Evolutionary conservation across 2,329 filamentous ascomycete species (phyloP), one percentile per base, ranked within the genome.

Genomic region (Erysiphe pisi): DNA sequence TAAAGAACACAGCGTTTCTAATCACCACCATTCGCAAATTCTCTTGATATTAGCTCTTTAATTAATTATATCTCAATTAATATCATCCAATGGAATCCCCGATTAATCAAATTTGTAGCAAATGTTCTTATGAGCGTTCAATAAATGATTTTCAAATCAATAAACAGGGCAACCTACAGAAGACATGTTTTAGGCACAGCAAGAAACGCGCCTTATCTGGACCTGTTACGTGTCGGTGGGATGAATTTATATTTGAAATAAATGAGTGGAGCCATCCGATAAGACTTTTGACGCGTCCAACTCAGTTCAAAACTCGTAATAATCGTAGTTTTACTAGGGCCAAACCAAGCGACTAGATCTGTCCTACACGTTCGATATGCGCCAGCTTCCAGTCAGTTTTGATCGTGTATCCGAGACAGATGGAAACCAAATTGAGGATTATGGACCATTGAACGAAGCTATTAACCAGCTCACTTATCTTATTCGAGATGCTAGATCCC

Each of bases 401-500:
- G 36, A 40, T 40, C 36, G 9, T 40, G 9, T 40, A 9, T 40
- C 36, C 36, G 36, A 40, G 36, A 40, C 36, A 40, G 36, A 40
- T 40, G 36, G 36, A 40, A 40, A 40, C 36, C 36, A 40, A 40
- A 40, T 40, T 40, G 95, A 95, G 99, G 89, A 94, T 96, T 86
- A 80, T 40, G 36, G 36, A 40, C 36, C 36, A 40, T 40, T 40
- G 36, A 43, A 77, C 70, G 78, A 47, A 77, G 28, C 58, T 40
- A 61, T 12, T 61, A n/a, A 61, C 16, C 25, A 61, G 25, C 56
- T n/a, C 25, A n/a, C 56, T 73, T 56, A 61, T 77, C 79, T 79
- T 76, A 80, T 78, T 22, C 56, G 58, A 71, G 56, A 36, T 61
- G 61, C 74, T 76, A 83, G 82, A 81, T 82, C 65, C 83, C 82